These are phyloP conservation scores for Cercospora canescens DNA, from an alignment of 2,329 filamentous ascomycete genomes.

Conservation along the genomic window DNA sequence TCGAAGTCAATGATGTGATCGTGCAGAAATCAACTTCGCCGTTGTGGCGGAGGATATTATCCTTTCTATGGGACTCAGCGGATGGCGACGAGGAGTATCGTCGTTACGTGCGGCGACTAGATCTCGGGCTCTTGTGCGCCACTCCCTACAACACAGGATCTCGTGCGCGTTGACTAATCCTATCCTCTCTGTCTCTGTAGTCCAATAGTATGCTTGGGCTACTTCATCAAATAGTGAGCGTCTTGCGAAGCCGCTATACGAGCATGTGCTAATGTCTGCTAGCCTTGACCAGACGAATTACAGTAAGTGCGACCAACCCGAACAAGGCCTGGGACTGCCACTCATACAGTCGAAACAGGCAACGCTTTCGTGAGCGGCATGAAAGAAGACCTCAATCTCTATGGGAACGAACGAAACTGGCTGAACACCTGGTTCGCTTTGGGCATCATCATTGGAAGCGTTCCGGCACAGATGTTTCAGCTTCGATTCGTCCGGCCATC, in stretches of 20 bases:
- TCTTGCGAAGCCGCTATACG: too few relatives aligned
- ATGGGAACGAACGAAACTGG: slow-evolving; percentile 43
- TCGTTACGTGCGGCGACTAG: slow-evolving; percentile 14
- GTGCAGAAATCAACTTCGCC: not conserved
- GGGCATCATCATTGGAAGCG: slow-evolving; percentile 20
- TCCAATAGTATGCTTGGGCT: slow-evolving; percentile 9
- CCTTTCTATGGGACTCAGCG: slow-evolving; percentile 18
- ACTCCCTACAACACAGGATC: not conserved
- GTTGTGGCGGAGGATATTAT: slow-evolving; percentile 13
- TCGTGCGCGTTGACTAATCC: not conserved
- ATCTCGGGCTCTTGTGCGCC: slow-evolving; percentile 16
- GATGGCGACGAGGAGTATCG: slow-evolving; percentile 15
- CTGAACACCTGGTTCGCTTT: slow-evolving; percentile 19
- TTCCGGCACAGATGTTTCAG: slow-evolving; percentile 14
- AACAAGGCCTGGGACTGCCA: not conserved
- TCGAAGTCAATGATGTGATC: not conserved
- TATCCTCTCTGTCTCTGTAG: not conserved
- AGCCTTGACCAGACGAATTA: slow-evolving; percentile 7
- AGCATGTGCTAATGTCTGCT: not conserved
- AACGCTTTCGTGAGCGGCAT: slow-evolving; percentile 47
- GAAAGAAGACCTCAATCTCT: slow-evolving; percentile 40
- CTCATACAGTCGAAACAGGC: not conserved
- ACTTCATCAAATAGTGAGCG: slow-evolving; percentile 12
- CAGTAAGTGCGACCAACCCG: not conserved
- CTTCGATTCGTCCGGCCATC: slow-evolving; percentile 14